Evolutionary conservation across 2,329 filamentous ascomycete genomes (phyloP), one percentile per base, ranked within the genome.

Genomic region (Massarina eburnea): DNA sequence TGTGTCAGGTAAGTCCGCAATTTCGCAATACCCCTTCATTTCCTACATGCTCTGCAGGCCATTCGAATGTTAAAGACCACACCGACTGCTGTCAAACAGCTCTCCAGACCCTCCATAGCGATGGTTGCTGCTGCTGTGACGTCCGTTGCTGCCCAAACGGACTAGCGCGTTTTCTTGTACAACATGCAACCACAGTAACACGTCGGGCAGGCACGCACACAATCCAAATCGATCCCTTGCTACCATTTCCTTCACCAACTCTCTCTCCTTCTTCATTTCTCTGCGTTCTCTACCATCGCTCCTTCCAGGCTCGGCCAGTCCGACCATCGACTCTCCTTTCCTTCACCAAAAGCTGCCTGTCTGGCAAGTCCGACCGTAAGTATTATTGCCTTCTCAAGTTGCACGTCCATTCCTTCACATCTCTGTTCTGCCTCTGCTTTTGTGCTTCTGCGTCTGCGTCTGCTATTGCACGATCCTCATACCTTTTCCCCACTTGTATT

Each of bases 321-420:
- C 51, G 48, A 49, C 39, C 40, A 42, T 48, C 52, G 3, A 40
- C 46, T 27, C 45, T 54, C 47, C 56, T 56, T 57, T 43, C 26
- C 49, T 36, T 14, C 27, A 5, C n/a, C 37, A 50, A 39, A 57
- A 59, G 54, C 58, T 35, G 55, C 54, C 54, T 55, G 12, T 35
- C 33, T 35, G 30, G 29, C 40, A 42, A 36, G 30, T 4, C 22
- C 40, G 26, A 42, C 35, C 29, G 29, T 41, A 34, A 10, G 8
- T 22, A 3, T 14, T 42, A n/a, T n/a, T n/a, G n/a, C n/a, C 32
- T 15, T 39, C n/a, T 18, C n/a, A 27, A 6, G 35, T 21, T 48
- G 49, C 46, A 58, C 59, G 49, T 45, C 58, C 54, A 41, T 59
- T 60, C 46, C 54, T 49, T 45, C 40, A 35, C 30, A 43, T 39